Conservation (phyloP, 257 asterid species). For the Cordia subcordata region DNA sequence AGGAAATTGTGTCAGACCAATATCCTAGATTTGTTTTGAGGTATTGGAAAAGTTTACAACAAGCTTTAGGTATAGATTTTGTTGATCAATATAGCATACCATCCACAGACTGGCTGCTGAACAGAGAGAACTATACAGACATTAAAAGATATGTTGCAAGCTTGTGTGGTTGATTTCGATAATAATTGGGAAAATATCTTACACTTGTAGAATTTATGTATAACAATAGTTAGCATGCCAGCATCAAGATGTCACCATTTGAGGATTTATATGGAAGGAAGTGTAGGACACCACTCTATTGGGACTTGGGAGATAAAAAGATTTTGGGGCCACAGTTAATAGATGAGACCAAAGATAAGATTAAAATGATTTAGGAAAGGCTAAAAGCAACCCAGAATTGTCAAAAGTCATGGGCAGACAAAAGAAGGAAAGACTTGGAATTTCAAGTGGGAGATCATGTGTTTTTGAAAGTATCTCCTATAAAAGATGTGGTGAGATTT, state of each 20-base stretch:
- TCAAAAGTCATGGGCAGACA: not conserved
- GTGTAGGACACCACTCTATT: no score
- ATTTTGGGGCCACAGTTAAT: no score
- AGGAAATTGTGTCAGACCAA: no score
- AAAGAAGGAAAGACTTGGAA: not conserved
- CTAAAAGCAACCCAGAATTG: conserved; percentile 1
- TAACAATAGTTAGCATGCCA: not conserved
- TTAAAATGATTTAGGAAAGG: not conserved
- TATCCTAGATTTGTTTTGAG: not conserved
- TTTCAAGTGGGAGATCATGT: conserved; percentile 1
- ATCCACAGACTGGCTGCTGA: not conserved
- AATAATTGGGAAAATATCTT: not conserved
- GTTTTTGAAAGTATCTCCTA: no score
- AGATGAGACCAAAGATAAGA: not conserved
- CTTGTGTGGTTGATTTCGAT: not conserved
- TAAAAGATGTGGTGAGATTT: no score
- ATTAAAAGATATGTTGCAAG: not conserved
- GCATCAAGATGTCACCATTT: not conserved
- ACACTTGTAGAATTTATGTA: no score
- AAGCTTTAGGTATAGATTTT: not conserved
- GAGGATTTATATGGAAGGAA: no score
- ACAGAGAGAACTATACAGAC: not conserved
- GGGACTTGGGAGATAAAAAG: no score
- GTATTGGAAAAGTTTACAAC: not conserved
- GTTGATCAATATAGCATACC: not conserved